Conservation (phyloP, 1,139 yeast species). For the Sugiyamaella neomexicana region DNA sequence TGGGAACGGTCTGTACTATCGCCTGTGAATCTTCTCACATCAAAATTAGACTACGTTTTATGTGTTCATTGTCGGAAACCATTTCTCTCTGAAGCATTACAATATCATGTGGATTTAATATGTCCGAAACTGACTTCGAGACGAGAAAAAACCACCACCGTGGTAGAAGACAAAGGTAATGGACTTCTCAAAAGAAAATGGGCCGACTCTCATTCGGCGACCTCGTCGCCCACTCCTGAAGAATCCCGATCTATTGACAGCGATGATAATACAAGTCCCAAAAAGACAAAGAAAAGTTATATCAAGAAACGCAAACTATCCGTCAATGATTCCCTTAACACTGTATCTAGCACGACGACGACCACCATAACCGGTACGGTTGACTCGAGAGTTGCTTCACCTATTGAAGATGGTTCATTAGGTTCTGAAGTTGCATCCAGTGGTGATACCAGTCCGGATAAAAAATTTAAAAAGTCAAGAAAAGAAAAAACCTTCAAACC, state of each 20-base stretch:
- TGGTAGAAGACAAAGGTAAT: not conserved
- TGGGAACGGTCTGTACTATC: slow-evolving; percentile 36
- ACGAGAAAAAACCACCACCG: not conserved
- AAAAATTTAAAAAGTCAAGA: slow-evolving; percentile 24
- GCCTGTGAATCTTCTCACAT: slow-evolving; percentile 33
- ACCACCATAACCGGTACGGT: no score
- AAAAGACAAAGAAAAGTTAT: slow-evolving; percentile 7
- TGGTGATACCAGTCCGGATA: slow-evolving; percentile 17
- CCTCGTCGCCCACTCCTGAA: slow-evolving; percentile 14
- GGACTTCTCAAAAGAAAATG: slow-evolving; percentile 11
- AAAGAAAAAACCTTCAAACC: slow-evolving; percentile 49
- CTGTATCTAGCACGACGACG: not conserved
- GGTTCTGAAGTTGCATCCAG: slow-evolving; percentile 1
- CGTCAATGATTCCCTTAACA: not conserved
- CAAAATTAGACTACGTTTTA: slow-evolving; percentile 34
- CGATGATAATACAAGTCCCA: slow-evolving; percentile 4
- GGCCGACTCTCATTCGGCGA: slow-evolving; percentile 14
- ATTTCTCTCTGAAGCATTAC: slow-evolving; percentile 30
- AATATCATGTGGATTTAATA: slow-evolving; percentile 30
- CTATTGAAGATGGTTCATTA: slow-evolving; percentile 12
- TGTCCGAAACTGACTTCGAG: slow-evolving; percentile 19
- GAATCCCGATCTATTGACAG: slow-evolving; percentile 1
- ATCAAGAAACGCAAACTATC: slow-evolving; percentile 15
- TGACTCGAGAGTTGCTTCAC: not conserved
- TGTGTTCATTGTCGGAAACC: slow-evolving; percentile 41